Base-by-base conservation (phyloP, 2,329 filamentous ascomycete species). In the Helotiales sp. region DNA sequence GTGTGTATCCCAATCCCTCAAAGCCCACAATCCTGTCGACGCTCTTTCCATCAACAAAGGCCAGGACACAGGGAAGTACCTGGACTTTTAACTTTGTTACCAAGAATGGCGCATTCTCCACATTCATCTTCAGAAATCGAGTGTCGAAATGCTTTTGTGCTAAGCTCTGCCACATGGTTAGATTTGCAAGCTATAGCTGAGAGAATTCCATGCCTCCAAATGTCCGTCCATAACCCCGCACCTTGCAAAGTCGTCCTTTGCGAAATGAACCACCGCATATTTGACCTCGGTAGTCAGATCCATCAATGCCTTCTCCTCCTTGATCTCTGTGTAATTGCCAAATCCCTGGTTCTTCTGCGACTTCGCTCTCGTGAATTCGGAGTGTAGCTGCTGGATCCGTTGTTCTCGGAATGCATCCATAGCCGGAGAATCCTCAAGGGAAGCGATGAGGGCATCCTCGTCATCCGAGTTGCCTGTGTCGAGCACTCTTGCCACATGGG, bases 31-130 rank as follows among this genome's bases (percentile, higher is more conserved):
- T 80, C 25, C 82, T 74, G 65, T 84, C 82, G 34, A 78, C 78
- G 42, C 77, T 75, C 47, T 81, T 73, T 7, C 81, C 82, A 63
- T 83, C 77, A 22, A 81, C 74, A 66, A 84, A 85, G 3, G 78
- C 76, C 51, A 85, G 76, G 17, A 85, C 79, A 65, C 82, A 85
- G 4, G 82, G 82, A 40, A 85, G 70, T 2, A 85, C 81, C 64
- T 84, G 77, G 17, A 85, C 74, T 34, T 80, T 81, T 29, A 85
- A 70, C 65, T 81, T 83, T 3, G 80, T 79, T 25, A 84, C 81
- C 52, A 85, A 70, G 59, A 84, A 85, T 1, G 82, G 81, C 5
- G 80, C 81, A 58, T 85, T 83, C 55, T 84, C 81, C 31, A 85
- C 82, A 61, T 82, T 81, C 67, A 85, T 83, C 59, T 76, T 78